phyloP scores from a whole-genome alignment of 1,284 basidiomycete species.

The Cryptococcus sp. region DNA sequence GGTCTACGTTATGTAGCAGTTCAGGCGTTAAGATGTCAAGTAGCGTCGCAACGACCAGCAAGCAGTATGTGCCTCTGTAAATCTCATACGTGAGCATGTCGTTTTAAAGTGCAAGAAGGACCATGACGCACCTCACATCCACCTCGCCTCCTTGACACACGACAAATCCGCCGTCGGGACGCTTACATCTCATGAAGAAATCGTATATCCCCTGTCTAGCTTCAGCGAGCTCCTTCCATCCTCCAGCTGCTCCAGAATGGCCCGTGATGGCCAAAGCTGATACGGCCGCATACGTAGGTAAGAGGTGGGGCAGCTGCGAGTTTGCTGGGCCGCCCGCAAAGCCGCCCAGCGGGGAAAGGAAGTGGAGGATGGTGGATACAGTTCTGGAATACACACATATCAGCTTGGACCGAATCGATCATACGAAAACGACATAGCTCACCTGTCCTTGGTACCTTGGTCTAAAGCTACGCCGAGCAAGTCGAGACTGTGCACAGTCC shows the following conservation, averaged over 20 bases:
- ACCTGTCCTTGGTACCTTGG: conserved; percentile 70
- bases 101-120: background rate
- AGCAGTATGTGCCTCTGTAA: conserved; percentile 72
- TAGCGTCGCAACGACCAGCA: conserved; percentile 68
- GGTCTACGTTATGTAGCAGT: conserved; percentile 62
- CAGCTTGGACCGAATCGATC: no score
- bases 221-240: conserved; percentile 75
- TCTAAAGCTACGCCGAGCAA: conserved; percentile 75
- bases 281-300: conserved; percentile 88
- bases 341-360: conserved; percentile 79
- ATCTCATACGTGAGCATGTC: background rate
- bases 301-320: conserved; percentile 76
- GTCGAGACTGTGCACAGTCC: conserved; percentile 80
- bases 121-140: conserved; percentile 75
- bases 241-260: conserved; percentile 61
- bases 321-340: conserved; percentile 84
- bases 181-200: conserved; percentile 92
- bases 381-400: conserved; percentile 15
- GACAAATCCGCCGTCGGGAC: conserved; percentile 89
- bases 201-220: conserved; percentile 71
- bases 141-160: conserved; percentile 88
- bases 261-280: conserved; percentile 82
- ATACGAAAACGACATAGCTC: conserved; percentile 27
- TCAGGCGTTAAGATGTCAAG: conserved; percentile 85
- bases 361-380: conserved; percentile 64